Evolutionary conservation across 768 basidiomycete species (phyloP), one percentile per base, ranked within the genome.

Genomic region (Leccinum uliginosum): DNA sequence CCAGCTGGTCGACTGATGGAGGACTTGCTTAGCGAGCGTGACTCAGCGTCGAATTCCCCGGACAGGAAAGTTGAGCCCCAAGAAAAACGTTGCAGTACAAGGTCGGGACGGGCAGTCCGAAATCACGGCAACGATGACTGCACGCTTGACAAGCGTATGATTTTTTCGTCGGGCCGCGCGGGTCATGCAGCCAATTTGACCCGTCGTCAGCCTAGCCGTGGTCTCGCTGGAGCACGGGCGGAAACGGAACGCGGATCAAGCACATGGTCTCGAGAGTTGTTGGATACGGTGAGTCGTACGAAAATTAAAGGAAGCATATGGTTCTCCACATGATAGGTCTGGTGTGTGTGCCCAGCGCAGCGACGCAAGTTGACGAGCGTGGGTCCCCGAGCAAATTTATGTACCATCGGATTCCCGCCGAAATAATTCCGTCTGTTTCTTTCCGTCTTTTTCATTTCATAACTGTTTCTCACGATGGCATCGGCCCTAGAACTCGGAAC

Each of bases 21-120:
- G 54, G 50, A 57, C 59, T 57, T 45, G 29, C 51, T 23, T 54
- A 21, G 46, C 55, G 59, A 59, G 59, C 21, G n/a, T n/a, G 51
- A 32, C 47, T 50, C 35, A 46, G 63, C 54, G 60, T 38, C 54
- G 62, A 60, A 63, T 57, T 65, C 60, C 60, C 66, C 53, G 47
- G 68, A 68, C 40, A 58, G 62, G 62, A 21, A 63, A 51, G 50
- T 48, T 30, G 1, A 32, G 24, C 27, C 60, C 55, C 38, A 24
- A 12, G 50, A 53, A 46, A 54, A 50, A 47, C 24, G 38, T 49
- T 38, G 38, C 8, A 21, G 26, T 23, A 34, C 40, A 53, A n/a
- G 34, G 34, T 53, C 63, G 65, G 65, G 35, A 54, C 44, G 44
- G 24, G 38, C 30, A 51, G 43, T 55, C 67, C 65, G 63, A 51